Evolutionary conservation across 2,329 filamentous ascomycete genomes (phyloP), one percentile per base, ranked within the genome.

Genomic region (Colletotrichum agaves): DNA sequence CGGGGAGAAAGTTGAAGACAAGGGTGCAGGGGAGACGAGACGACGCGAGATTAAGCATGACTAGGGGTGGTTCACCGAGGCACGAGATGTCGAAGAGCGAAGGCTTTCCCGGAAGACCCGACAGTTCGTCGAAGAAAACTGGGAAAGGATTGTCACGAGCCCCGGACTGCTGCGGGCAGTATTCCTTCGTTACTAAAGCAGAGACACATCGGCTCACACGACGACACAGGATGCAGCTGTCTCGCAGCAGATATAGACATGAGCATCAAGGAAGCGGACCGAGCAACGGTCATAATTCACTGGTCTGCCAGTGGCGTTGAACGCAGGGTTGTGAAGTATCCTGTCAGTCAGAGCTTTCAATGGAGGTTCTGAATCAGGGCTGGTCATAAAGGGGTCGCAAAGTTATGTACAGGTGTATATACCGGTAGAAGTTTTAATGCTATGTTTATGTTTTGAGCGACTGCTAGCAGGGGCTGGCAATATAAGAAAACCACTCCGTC

Each of bases 41-140:
- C 47, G 59, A 63, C 50, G 47, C 41, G 61, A 65, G 55, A 64
- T 59, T 59, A 52, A 19, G 17, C 52, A 12, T 17, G 21, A 44
- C n/a, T 19, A 19, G 57, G 23, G 27, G 17, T 59, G 23, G 5
- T 41, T 39, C 5, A 33, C 35, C 23, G 41, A 61, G 23, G 33
- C 63, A 27, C 7, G 27, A 27, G 6, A 7, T 8, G 27, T 27
- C 46, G 11, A 66, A 21, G 33, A 60, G 61, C 46, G 63, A 63
- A 19, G n/a, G 35, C 41, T 67, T 23, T 50, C 31, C 19, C 27
- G 37, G 19, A n/a, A 53, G 19, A 15, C 11, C 31, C 35, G 5
- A 31, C 10, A n/a, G 33, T 27, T 15, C 33, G 31, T n/a, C 23
- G 21, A 11, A 31, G 44, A 46, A 52, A 52, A n/a, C 13, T 23